Conservation (phyloP, 2,329 filamentous ascomycete genomes). For the Rasamsonia emersonii region DNA sequence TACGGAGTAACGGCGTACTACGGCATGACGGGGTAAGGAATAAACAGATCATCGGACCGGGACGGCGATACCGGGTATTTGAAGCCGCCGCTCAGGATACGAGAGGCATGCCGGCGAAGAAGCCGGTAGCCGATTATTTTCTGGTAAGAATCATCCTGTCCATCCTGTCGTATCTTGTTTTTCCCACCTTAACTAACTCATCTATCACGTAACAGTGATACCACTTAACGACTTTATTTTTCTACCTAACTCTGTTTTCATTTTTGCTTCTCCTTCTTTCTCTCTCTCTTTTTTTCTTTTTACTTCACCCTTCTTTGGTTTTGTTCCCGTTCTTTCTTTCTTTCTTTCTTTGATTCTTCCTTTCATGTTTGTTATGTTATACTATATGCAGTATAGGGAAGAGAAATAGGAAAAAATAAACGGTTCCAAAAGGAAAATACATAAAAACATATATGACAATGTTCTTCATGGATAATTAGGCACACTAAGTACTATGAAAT, state of each 20-base stretch:
- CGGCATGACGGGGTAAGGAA: slow-evolving; percentile 37
- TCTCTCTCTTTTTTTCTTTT: neutral
- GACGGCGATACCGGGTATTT: slow-evolving; percentile 86
- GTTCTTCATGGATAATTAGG: no score
- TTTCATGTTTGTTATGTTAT: no score
- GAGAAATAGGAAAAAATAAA: no score
- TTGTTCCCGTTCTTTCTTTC: no score
- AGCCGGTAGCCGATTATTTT: slow-evolving; percentile 96
- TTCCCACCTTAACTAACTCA: neutral
- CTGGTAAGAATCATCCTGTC: slow-evolving; percentile 38
- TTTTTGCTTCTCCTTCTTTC: neutral
- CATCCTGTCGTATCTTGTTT: neutral
- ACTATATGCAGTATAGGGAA: no score
- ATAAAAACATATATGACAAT: no score
- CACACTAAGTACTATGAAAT: no score
- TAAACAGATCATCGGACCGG: slow-evolving; percentile 57
- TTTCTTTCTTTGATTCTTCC: no score
- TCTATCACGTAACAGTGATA: slow-evolving; percentile 4
- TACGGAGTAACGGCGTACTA: slow-evolving; percentile 38
- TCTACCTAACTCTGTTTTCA: neutral
- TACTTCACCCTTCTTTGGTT: neutral
- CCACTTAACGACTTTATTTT: slow-evolving; percentile 1
- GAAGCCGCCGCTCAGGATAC: slow-evolving; percentile 94
- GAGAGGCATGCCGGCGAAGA: slow-evolving; percentile 96
- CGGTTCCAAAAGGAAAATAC: no score